Base-by-base conservation (phyloP, 2,329 filamentous ascomycete genomes). In the Davidsoniella neocaledoniae region DNA sequence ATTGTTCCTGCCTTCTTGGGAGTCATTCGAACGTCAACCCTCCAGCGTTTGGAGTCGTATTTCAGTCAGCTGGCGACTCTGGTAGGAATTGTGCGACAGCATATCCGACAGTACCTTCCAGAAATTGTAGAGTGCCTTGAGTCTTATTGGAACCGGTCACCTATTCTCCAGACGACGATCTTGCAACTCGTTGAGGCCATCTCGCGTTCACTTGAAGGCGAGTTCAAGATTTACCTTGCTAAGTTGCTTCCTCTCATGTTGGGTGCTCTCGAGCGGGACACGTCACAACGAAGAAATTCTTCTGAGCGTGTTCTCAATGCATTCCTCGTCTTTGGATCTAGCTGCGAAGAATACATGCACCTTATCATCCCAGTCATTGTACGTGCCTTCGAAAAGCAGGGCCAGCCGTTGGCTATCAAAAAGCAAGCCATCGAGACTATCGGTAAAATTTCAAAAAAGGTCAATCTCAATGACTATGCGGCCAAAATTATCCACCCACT, bases 311-410 rank as follows among this genome's bases (percentile, higher is more conserved):
- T 98, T 3, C 71, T 99, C 21, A 91, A 96, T 61, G 88, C 90
- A 0, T 94, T 99, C 63, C 68, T 98, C 25, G 85, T 98, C 0
- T 98, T 98, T 61, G 93, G 93, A 1, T 82, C 88, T 0, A 96
- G 88, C 59, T 85, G 84, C 9, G 91, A 98, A 62, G 91, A 98
- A 62, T 98, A 98, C 63, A 98, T 98, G 91, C 91, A 98, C 62
- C 72, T 98, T 48, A 96, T 99, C 56, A 86, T 98, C 47, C 91
- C 91, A 0, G 86, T 94, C 36, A 87, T 98, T 59, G 88, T 98
- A 7, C 80, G 83, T 42, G 83, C 94, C 45, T 96, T 98, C 59
- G 90, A 98, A 62, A 93, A 86, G 60, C 77, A 83, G 29, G 80
- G 83, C 9, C 85, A 93, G 55, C 86, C 87, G 6, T 69, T 76